Conservation (phyloP, 768 basidiomycete species). For the Leccinum uliginosum region DNA sequence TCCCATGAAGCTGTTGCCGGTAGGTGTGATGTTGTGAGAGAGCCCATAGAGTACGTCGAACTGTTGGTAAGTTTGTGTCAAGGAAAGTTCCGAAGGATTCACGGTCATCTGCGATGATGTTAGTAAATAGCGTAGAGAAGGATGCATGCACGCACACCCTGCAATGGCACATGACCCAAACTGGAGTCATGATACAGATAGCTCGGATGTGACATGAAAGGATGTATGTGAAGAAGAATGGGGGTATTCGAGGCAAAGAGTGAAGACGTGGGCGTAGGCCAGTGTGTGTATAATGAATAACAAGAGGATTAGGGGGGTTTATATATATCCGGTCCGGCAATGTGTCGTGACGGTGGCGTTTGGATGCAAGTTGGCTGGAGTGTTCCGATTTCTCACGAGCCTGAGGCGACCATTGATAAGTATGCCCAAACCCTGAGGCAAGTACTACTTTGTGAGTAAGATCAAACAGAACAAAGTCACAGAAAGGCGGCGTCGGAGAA, state of each 20-base stretch:
- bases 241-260: neutral
- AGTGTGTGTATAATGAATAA: neutral
- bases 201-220: slow-evolving; percentile 2
- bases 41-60: neutral
- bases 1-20: neutral
- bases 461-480: neutral
- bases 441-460: neutral
- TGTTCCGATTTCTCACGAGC: neutral
- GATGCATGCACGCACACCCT: slow-evolving; percentile 7
- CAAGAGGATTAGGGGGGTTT: neutral
- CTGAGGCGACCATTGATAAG: neutral
- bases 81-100: neutral
- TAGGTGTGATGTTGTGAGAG: no score
- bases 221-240: neutral
- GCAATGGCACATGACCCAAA: neutral
- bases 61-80: neutral
- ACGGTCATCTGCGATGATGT: slow-evolving; percentile 1
- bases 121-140: neutral
- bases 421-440: neutral
- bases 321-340: neutral
- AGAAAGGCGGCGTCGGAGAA: neutral
- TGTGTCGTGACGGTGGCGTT: no score
- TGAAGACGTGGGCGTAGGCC: neutral
- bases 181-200: neutral
- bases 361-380: neutral